Evolutionary conservation across 2,329 filamentous ascomycete species (phyloP).

Genomic region (Aspergillus neotritici): DNA sequence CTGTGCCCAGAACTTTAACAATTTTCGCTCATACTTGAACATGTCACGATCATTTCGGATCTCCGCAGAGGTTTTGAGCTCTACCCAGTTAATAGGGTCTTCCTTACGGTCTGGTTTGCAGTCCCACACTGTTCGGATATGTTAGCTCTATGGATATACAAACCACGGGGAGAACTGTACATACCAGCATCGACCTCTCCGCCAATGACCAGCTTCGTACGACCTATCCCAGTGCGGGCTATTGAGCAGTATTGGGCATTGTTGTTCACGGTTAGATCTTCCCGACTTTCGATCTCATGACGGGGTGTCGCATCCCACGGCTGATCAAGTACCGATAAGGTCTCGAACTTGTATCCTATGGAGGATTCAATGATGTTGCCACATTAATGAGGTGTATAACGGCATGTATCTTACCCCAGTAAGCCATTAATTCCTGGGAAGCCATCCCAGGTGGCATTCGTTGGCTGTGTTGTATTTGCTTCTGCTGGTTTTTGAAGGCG

Average conservation of each 20-base stretch:
- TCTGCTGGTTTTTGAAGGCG: constrained; percentile 60
- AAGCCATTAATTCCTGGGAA: constrained; percentile 79
- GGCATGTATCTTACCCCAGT: constrained; percentile 61
- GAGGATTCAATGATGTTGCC: constrained; percentile 4
- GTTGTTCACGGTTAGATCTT: constrained; percentile 71
- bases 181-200: constrained; percentile 88
- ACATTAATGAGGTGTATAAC: background rate
- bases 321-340: constrained; percentile 67
- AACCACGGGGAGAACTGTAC: constrained; percentile 11
- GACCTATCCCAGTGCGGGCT: constrained; percentile 79
- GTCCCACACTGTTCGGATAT: constrained; percentile 63
- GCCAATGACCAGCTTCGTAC: constrained; percentile 68
- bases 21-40: constrained; percentile 76
- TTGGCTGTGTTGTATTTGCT: constrained; percentile 52
- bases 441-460: constrained; percentile 48
- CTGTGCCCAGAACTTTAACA: constrained; percentile 95
- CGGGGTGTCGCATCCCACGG: constrained; percentile 68
- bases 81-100: constrained; percentile 81
- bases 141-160: background rate
- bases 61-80: constrained; percentile 83
- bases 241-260: constrained; percentile 94
- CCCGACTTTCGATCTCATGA: constrained; percentile 72
- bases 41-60: constrained; percentile 63
- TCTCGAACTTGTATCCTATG: constrained; percentile 93
- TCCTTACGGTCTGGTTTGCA: constrained; percentile 62